Base-by-base conservation (phyloP, 1,284 basidiomycete genomes). In the Leccinum proximum region DNA sequence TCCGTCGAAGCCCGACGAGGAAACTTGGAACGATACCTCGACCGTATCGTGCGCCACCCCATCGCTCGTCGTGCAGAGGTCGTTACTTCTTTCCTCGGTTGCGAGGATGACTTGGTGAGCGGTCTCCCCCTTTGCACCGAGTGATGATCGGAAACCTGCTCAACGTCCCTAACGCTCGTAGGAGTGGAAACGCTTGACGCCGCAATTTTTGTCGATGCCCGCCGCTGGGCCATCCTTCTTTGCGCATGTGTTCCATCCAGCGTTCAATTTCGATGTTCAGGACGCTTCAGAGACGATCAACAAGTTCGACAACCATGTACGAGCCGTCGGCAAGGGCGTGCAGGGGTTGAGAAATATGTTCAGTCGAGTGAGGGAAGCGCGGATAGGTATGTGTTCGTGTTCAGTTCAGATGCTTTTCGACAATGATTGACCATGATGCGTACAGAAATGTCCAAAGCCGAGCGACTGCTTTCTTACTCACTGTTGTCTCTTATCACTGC, bases 1-100 rank as follows among this genome's bases (percentile, higher is more conserved):
- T 95, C 95, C 68, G 87, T 96, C 6, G 93, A 95, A 72, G 90
- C 89, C 5, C 80, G 93, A 38, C 77, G 92, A 57, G 86, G 90
- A 1, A 92, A 94, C 72, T 78, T 96, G 53, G 91, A 94, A 71
- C 80, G 89, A 54, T 96, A 94, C 76, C 79, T 95, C 30, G 80
- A 79, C 38, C 82, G 85, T 59, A 77, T 94, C 42, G 86, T 88
- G 18, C 78, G 89, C n/a, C 93, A 95, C 76, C 91, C 92, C 1
- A 78, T 95, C 10, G 84, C 89, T 42, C 80, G 93, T 60, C 91
- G 91, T 68, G 86, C 90, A 1, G 92, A 94, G 69, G 86, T 91
- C 26, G 76, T 94, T n/a, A 90, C 88, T 0, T 91, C 89, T 69
- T 96, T 96, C 76, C 76, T 96, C 38, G 81, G 87, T 1, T 89